Evolutionary conservation across 2,329 filamentous ascomycete genomes (phyloP), one percentile per base, ranked within the genome.

Genomic region (Talaromyces sp.): DNA sequence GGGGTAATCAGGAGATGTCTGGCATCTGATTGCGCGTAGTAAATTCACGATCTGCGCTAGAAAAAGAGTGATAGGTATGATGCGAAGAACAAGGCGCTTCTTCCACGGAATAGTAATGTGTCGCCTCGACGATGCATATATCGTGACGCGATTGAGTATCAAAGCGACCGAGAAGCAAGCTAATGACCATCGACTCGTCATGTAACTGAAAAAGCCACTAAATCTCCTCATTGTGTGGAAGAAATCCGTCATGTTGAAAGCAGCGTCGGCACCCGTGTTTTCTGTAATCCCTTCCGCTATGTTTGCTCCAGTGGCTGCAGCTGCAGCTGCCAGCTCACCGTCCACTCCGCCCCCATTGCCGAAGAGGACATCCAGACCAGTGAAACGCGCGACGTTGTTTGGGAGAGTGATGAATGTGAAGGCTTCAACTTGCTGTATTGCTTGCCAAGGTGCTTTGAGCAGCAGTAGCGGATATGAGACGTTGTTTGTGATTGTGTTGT

Each of bases 151-250:
- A 73, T 98, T 98, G 25, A 98, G 81, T 63, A 97, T 79, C 63
- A 98, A 85, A 23, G 92, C 92, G 85, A 93, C 90, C 40, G 88
- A 86, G 69, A 98, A 88, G 69, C 92, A 97, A 59, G 88, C 88
- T 63, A 98, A 80, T 0, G 93, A 93, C 95, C 95, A 98, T 75
- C 90, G 90, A 76, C 91, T 96, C 1, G 91, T 96, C 48, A 92
- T 83, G 76, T 98, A 99, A 69, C 87, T 90, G 76, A 98, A 93
- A 63, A 98, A 86, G 65, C 91, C 92, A 50, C 91, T 90, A 48
- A 97, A 82, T 48, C 90, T 92, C 71, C 88, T 86, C 67, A 84
- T 70, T 4, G 80, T 78, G 63, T 82, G 79, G 58, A 84, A 77
- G 61, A 81, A 73, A 63, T 81, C 77, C n/a, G 72, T 65, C 42